Evolutionary conservation across 352 stramenopile genomes (phyloP).

Genomic region (Pythium chondricola): DNA sequence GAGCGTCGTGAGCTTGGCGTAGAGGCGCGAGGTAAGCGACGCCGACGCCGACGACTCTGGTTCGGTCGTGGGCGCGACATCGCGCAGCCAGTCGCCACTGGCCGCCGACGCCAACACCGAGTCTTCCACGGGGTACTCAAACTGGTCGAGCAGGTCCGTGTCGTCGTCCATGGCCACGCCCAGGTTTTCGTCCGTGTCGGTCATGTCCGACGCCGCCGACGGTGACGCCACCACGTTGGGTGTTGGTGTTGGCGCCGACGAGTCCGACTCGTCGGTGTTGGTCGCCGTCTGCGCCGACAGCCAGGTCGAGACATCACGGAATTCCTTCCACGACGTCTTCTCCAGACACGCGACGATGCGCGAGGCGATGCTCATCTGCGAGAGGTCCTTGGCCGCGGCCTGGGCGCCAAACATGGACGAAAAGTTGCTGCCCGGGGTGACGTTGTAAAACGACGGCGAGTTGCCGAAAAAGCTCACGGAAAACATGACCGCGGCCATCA

Average conservation of each 20-base stretch:
- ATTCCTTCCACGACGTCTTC: slow-evolving; percentile 86
- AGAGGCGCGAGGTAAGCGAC: slow-evolving; percentile 59
- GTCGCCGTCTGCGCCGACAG: slow-evolving; percentile 31
- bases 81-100: slow-evolving; percentile 67
- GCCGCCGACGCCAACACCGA: slow-evolving; percentile 40
- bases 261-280: slow-evolving; percentile 12
- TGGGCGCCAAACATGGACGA: slow-evolving; percentile 78
- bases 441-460: slow-evolving; percentile 58
- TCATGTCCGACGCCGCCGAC: slow-evolving; percentile 67
- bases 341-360: slow-evolving; percentile 81
- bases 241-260: too few species aligned
- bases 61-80: slow-evolving; percentile 18
- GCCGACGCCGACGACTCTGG: slow-evolving; percentile 18
- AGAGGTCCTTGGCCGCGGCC: slow-evolving; percentile 68
- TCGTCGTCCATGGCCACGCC: slow-evolving; percentile 23
- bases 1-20: slow-evolving; percentile 70
- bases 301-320: slow-evolving; percentile 76
- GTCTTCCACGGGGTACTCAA: slow-evolving; percentile 79
- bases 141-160: slow-evolving; percentile 71
- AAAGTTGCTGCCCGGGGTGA: slow-evolving; percentile 71
- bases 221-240: slow-evolving; percentile 31
- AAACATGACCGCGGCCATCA: slow-evolving; percentile 89
- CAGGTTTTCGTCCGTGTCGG: slow-evolving; percentile 43
- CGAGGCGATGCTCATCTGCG: slow-evolving; percentile 82
- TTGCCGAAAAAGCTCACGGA: slow-evolving; percentile 82